These are phyloP conservation scores for Xylariomycetidae sp. DNA, from an alignment of 2,329 filamentous ascomycete species.

Conservation along the genomic window DNA sequence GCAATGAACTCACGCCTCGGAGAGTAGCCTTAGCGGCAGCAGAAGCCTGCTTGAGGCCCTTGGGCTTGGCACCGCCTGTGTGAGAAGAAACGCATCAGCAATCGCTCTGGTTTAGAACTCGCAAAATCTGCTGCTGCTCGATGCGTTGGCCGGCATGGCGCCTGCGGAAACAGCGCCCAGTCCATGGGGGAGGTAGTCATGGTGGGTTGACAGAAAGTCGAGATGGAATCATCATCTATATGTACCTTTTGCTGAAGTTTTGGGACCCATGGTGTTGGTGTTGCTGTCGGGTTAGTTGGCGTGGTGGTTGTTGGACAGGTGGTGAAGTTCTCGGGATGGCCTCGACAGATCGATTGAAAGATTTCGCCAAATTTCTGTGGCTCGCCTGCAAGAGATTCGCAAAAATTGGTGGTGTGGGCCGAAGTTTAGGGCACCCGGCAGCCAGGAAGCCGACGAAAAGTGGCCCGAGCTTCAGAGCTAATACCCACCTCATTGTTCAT, in stretches of 20 bases:
- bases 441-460: too few species aligned
- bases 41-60: conserved; percentile 79
- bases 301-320: conserved; percentile 9
- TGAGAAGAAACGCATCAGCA: conserved; percentile 58
- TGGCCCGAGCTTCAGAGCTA: too few species aligned
- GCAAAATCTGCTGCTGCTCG: conserved; percentile 73
- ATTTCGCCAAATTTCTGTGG: conserved; percentile 10
- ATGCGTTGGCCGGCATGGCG: conserved; percentile 38
- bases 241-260: conserved; percentile 45
- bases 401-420: too few species aligned
- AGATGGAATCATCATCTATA: conserved; percentile 10
- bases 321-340: too few species aligned
- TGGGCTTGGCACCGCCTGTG: conserved; percentile 53
- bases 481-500: too few species aligned
- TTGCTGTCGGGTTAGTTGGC: conserved; percentile 17
- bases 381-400: too few species aligned
- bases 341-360: conserved; percentile 6
- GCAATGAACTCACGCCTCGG: conserved; percentile 92
- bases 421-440: too few species aligned
- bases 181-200: conserved; percentile 7
- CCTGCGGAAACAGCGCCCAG: conserved; percentile 12
- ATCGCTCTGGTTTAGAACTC: conserved; percentile 66
- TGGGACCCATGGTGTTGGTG: conserved; percentile 33
- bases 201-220: conserved; percentile 1
- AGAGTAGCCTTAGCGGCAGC: conserved; percentile 94